These are phyloP conservation scores for Ogataea nitratoaversa DNA, from an alignment of 805 yeast genomes.

Conservation along the genomic window DNA sequence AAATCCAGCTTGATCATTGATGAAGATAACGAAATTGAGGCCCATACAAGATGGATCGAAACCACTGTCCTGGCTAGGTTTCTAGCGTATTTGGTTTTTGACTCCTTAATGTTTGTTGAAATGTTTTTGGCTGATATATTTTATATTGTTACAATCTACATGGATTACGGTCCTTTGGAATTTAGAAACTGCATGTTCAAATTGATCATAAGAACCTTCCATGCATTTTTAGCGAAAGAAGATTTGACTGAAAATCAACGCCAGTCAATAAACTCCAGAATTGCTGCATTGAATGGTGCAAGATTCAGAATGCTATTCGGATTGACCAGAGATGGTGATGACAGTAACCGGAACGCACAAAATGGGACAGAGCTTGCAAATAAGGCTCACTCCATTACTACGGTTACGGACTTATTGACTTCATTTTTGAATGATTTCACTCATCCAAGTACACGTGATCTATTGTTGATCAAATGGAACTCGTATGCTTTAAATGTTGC, in stretches of 20 bases:
- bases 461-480: constrained; percentile 66
- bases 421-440: constrained; percentile 49
- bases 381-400: constrained; percentile 47
- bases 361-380: constrained; percentile 33
- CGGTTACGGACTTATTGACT: constrained; percentile 52
- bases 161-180: constrained; percentile 47
- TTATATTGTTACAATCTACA: constrained; percentile 59
- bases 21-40: constrained; percentile 41
- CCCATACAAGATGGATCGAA: constrained; percentile 65
- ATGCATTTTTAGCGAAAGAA: constrained; percentile 59
- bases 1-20: constrained; percentile 47
- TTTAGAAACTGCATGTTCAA: constrained; percentile 60
- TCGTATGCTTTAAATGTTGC: constrained; percentile 61
- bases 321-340: constrained; percentile 49
- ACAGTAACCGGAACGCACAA: constrained; percentile 21
- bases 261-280: constrained; percentile 42
- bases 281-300: constrained; percentile 50
- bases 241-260: constrained; percentile 39
- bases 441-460: constrained; percentile 40
- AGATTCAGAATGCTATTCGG: constrained; percentile 69
- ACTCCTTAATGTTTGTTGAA: constrained; percentile 56
- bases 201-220: constrained; percentile 61
- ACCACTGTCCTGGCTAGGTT: constrained; percentile 63
- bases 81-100: constrained; percentile 64
- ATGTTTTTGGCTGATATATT: constrained; percentile 68